Base-by-base conservation (phyloP, 768 basidiomycete species). In the Multifurca ochricompacta region DNA sequence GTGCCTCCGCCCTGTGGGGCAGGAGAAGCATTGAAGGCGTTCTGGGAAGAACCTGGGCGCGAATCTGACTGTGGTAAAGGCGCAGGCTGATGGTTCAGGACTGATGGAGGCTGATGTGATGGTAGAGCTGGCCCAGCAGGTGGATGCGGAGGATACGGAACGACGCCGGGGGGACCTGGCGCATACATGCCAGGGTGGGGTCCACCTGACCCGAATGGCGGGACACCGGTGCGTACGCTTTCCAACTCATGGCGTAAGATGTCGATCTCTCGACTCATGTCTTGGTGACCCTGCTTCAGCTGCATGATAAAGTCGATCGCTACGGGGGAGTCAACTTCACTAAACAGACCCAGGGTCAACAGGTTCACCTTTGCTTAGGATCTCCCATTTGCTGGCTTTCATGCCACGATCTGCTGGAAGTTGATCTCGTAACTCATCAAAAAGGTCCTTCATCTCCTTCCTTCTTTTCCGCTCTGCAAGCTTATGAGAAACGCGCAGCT, bases 341-440 rank as follows among this genome's bases (percentile, higher is more conserved):
- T 4, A 30, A 32, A 43, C 30, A 37, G 10, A 11, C 32, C 35
- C 11, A 4, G 34, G 48, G 35, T 16, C 23, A 39, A 50, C 36
- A 47, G 19, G 67, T 77, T 59, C 61, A 90, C 94, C 90, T 83
- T 96, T 95, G 70, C 85, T 94, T 31, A 99, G 71, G 58, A 97
- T 97, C 73, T 99, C 96, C 96, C 95, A 98, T 72, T 99, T 99
- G 72, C 90, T 93, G 18, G 91, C 87, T 67, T 98, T 98, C 83
- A 93, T 89, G 39, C 87, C 92, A 48, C 87, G 80, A 72, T 92
- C 92, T 48, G 86, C 85, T 1, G 96, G 96, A 23, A 99, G 73
- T 64, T 90, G 83, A 68, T 96, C 94, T 54, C 92, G 79, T 59
- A 99, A 72, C 68, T 99, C 96, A 62, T 99, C 96, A 66, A 98